Base-by-base conservation (phyloP, 2,329 filamentous ascomycete species). In the Pseudopyrenochaeta lycopersici region DNA sequence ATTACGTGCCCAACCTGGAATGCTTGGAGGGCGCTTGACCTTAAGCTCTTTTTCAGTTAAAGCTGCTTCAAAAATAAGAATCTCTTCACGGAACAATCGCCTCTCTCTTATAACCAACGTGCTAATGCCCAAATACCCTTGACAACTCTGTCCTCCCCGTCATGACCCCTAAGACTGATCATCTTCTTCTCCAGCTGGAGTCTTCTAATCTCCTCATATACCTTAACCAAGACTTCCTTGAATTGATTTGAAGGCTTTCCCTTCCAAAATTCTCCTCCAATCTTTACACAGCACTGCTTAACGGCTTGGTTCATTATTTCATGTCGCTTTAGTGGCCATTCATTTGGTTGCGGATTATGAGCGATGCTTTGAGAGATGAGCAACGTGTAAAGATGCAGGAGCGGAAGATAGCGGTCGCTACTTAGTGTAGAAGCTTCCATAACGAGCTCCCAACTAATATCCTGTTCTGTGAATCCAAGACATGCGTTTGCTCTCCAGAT, bases 51-150 rank as follows among this genome's bases (percentile, higher is more conserved):
- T 9, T 27, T 27, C 23, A 9, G 4, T 27, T 27, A 9, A 27
- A 27, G 9, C 23, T 27, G 4, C 4, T 27, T 4, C 9, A 4
- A 27, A 27, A 9, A 27, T 5, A 27, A 5, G 23, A 27, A 27
- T 4, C 4, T 27, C 30, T 7, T 4, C 7, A n/a, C 14, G 10
- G 21, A 27, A 9, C n/a, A 11, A 23, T 29, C n/a, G n/a, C n/a
- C 7, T n/a, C 9, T 6, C 4, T 9, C 20, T 41, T 15, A 44
- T 15, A 2, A 9, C 68, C 68, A 70, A 4, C 30, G 21, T 9
- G 65, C 65, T 31, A 83, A 82, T 42, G 79, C 81, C 29, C 60
- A 84, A 17, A 83, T 77, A 0, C 84, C 84, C 52, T 65, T 84
- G 3, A 66, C 67, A 7, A 73, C 46, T 10, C 27, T 18, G 6